Conservation (phyloP, 768 basidiomycete species). For the Kwoniella sp. region DNA sequence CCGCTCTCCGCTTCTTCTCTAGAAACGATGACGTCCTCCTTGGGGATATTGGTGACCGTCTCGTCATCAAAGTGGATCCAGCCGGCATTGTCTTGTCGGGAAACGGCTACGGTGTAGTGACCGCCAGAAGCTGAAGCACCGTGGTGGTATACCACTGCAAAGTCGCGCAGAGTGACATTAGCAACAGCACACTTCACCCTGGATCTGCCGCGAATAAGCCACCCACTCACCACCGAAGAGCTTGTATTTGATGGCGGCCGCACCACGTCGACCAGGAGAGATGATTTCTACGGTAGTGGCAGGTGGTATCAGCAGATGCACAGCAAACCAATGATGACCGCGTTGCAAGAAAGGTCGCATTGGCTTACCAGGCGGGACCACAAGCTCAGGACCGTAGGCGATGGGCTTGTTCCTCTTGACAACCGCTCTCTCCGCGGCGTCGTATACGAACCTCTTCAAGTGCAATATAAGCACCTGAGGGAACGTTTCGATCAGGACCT, state of each 20-base stretch:
- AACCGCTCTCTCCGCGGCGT: slow-evolving; percentile 70
- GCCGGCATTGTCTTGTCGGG: slow-evolving; percentile 68
- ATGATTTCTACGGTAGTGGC: slow-evolving; percentile 62
- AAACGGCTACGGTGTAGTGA: slow-evolving; percentile 90
- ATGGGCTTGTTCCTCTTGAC: slow-evolving; percentile 86
- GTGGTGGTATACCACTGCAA: slow-evolving; percentile 84
- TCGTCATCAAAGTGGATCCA: slow-evolving; percentile 98
- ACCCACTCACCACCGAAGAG: slow-evolving; percentile 77
- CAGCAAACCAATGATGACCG: background rate
- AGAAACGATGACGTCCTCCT: slow-evolving; percentile 56
- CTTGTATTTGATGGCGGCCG: slow-evolving; percentile 67
- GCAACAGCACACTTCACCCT: background rate
- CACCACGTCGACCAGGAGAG: slow-evolving; percentile 60
- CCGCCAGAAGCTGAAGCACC: slow-evolving; percentile 87
- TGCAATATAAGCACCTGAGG: slow-evolving; percentile 85
- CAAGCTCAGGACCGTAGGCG: slow-evolving; percentile 73
- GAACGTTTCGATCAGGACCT: slow-evolving; percentile 74
- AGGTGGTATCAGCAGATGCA: slow-evolving; percentile 14
- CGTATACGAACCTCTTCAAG: slow-evolving; percentile 88
- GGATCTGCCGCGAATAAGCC: background rate
- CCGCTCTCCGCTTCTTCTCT: slow-evolving; percentile 70
- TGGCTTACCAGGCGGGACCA: slow-evolving; percentile 69
- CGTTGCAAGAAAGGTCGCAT: too few species aligned
- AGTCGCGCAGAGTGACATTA: background rate
- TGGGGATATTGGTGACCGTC: slow-evolving; percentile 70